Base-by-base conservation (phyloP, 345 rosid species). In the Salix viminalis region DNA sequence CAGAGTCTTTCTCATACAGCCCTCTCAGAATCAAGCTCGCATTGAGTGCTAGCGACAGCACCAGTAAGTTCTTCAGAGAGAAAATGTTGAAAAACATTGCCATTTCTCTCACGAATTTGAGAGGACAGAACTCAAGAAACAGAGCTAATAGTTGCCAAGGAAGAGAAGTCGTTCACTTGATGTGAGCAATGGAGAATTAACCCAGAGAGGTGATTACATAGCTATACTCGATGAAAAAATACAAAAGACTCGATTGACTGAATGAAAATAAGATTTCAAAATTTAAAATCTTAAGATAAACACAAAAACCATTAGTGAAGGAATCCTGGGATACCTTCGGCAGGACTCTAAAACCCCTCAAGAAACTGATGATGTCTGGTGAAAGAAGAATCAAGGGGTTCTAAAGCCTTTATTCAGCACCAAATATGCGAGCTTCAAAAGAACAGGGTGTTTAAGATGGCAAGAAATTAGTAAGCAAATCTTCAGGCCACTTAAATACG, bases 1-100 rank as follows among this genome's bases (percentile, higher is more conserved):
- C 71, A 26, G 65, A 67, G 13, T 73, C 71, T 60, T 67, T 69
- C 32, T 78, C 84, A 69, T 76, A 75, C 60, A 88, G 61, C 21
- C 82, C 71, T 85, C 77, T 89, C 61, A 89, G 80, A 78, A 94
- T 65, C 75, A 94, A 83, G 71, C 90, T 86, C 58, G 83, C 84
- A 75, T 94, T 94, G 44, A 92, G 67, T 19, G 97, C 97, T 41
- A 91, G 18, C 16, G 98, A 92, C 54, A 92, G 79, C 58, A 85
- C 84, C 77, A 94, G 78, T 73, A 91, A 73, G 85, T 90, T 87
- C 76, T 87, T 89, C 75, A 81, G 54, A 2, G 97, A 83, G 65
- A 92, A 75, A 67, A 86, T 65, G 67, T 67, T 77, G 54, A 10
- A 61, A 37, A 87, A 46, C 71, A 69, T 81, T 4, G 60, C 87